A percentile compares a stretch with the other conserved stretches of the same genome.
phyloP scores from a whole-genome alignment of 2,329 filamentous ascomycete species.

The Ilyonectria destructans region DNA sequence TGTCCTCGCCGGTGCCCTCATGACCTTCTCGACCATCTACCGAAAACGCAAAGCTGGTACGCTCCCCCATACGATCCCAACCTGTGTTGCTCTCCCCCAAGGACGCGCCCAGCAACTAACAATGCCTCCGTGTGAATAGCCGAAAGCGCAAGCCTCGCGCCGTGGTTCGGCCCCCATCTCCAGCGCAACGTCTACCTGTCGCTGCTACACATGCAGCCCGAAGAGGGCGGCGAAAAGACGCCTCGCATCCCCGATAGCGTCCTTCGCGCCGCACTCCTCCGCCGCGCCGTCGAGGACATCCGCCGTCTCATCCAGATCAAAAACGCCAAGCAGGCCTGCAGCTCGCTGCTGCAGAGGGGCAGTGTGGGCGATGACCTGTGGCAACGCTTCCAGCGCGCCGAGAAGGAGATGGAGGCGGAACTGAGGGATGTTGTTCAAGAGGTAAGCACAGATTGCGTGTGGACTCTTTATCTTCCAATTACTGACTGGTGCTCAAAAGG shows the following conservation, averaged over 20 bases:
- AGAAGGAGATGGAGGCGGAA: constrained; percentile 98
- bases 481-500: constrained; percentile 66
- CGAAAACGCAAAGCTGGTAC: constrained; percentile 89
- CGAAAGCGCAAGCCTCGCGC: constrained; percentile 87
- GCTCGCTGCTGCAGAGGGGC: constrained; percentile 86
- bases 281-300: constrained; percentile 94
- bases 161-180: constrained; percentile 94
- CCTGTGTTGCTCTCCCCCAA: background rate
- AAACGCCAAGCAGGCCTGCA: constrained; percentile 89
- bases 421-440: constrained; percentile 94
- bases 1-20: constrained; percentile 89
- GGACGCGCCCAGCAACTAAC: constrained; percentile 17
- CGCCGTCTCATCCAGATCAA: constrained; percentile 91
- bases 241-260: constrained; percentile 85
- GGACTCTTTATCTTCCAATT: constrained; percentile 12
- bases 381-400: constrained; percentile 91
- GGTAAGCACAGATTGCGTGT: constrained; percentile 65
- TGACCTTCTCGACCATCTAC: constrained; percentile 94
- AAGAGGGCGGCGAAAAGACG: constrained; percentile 76
- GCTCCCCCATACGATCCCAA: constrained; percentile 45
- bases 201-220: constrained; percentile 84
- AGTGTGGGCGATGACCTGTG: constrained; percentile 97
- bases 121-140: constrained; percentile 60
- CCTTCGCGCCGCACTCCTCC: constrained; percentile 88
- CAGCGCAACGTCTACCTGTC: constrained; percentile 96